phyloP scores from a whole-genome alignment of 345 rosid genomes.

The Eucalyptus virginea region DNA sequence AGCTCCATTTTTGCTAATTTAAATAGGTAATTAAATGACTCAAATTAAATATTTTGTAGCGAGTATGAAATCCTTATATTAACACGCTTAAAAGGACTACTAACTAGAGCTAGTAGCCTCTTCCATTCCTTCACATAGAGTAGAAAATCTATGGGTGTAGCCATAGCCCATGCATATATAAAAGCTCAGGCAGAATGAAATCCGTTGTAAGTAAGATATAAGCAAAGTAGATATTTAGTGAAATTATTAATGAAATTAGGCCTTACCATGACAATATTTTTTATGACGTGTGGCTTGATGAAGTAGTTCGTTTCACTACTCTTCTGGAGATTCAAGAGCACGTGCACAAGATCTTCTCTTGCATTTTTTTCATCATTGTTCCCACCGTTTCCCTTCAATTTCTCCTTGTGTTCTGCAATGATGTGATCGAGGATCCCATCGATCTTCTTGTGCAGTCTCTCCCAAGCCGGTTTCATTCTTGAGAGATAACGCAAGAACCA shows the following conservation, averaged over 20 bases:
- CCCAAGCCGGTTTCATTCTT: constrained; percentile 1
- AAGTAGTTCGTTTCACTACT: not conserved
- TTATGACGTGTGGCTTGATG: constrained; percentile 6
- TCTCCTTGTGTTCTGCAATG: constrained; percentile 6
- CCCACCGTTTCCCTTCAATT: not conserved
- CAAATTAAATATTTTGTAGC: not conserved
- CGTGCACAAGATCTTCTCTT: constrained; percentile 18
- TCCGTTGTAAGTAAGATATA: not conserved
- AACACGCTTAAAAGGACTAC: not conserved
- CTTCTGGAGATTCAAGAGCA: constrained; percentile 8
- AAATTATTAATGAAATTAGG: not conserved
- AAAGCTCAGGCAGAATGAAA: not conserved
- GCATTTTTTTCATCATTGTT: not conserved
- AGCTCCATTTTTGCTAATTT: not conserved
- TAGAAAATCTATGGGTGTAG: not conserved
- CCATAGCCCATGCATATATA: not conserved
- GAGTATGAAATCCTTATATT: not conserved
- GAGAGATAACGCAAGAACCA: not conserved
- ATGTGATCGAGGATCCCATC: constrained; percentile 13
- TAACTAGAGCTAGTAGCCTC: not conserved
- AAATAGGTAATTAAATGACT: not conserved
- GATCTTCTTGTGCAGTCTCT: not conserved
- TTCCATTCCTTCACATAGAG: not conserved
- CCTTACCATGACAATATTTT: constrained; percentile 6
- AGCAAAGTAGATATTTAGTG: not conserved